Evolutionary conservation across 768 basidiomycete species (phyloP).

Genomic region (Mrakia gelida): DNA sequence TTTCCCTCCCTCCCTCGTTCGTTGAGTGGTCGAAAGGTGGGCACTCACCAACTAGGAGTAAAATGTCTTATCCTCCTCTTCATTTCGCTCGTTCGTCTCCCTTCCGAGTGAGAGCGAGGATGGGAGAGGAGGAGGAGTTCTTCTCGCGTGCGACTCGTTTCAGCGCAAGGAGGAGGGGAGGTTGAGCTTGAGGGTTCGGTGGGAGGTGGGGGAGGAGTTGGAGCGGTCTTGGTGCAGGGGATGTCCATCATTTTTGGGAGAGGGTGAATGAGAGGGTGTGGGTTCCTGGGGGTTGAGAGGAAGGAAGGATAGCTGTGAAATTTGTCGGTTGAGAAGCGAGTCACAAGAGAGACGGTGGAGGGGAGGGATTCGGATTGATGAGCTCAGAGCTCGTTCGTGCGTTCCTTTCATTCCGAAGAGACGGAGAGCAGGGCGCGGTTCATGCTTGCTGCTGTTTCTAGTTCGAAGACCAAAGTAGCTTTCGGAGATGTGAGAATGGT

Average conservation of each 20-base stretch:
- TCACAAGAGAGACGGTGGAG: neutral
- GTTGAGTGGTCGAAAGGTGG: neutral
- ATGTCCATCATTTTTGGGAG: neutral
- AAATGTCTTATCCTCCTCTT: constrained; percentile 10
- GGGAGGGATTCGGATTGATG: neutral
- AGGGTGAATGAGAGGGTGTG: neutral
- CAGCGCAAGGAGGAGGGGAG: neutral
- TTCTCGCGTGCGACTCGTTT: neutral
- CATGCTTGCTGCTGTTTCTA: too few species aligned
- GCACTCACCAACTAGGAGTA: neutral
- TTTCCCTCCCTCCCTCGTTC: neutral
- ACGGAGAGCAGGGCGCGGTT: too few species aligned
- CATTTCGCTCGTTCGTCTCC: neutral
- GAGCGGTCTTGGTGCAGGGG: neutral
- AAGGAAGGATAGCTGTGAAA: neutral
- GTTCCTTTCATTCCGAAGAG: neutral
- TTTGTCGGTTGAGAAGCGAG: neutral
- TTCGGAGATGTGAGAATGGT: too few species aligned
- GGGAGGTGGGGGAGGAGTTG: neutral
- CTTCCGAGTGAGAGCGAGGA: too few species aligned
- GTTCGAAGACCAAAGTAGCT: too few species aligned
- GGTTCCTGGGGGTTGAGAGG: neutral
- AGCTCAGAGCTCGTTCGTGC: neutral
- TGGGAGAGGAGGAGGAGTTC: neutral
- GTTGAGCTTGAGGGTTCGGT: neutral